A percentile compares a stretch with the other conserved stretches of the same genome.
Evolutionary conservation across 495 filamentous ascomycete genomes (phyloP).

Genomic region (Lepidopterella palustris): DNA sequence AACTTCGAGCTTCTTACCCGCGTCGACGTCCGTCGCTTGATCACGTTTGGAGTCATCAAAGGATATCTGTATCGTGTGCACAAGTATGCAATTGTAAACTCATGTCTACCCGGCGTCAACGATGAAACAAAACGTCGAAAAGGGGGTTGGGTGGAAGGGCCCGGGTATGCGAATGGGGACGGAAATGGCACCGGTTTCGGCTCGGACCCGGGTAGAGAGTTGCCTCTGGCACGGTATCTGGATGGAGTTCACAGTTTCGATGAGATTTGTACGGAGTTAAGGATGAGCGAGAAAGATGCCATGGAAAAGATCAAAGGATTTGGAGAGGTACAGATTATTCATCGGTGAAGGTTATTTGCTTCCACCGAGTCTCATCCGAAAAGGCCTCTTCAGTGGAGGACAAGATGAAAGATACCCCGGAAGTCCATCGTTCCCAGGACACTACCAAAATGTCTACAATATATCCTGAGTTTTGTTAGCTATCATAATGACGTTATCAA

Average conservation of each 20-base stretch:
- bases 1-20: slow-evolving; percentile 59
- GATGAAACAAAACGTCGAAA: neutral
- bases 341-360: no score
- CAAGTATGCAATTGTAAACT: slow-evolving; percentile 67
- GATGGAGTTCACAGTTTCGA: slow-evolving; percentile 83
- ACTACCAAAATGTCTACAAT: no score
- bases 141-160: slow-evolving; percentile 12
- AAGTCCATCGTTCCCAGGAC: no score
- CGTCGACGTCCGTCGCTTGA: slow-evolving; percentile 82
- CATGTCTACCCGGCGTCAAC: neutral
- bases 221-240: slow-evolving; percentile 56
- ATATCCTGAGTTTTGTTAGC: no score
- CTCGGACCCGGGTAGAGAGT: slow-evolving; percentile 17
- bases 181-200: slow-evolving; percentile 11
- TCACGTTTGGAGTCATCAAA: slow-evolving; percentile 94
- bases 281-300: slow-evolving; percentile 54
- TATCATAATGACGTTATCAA: no score
- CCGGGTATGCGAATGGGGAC: slow-evolving; percentile 11
- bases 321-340: slow-evolving; percentile 19
- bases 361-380: no score
- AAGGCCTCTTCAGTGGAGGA: no score
- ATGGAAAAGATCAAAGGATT: slow-evolving; percentile 28
- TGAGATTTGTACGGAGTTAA: slow-evolving; percentile 78
- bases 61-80: slow-evolving; percentile 91
- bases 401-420: no score